Evolutionary conservation across 345 rosid genomes (phyloP).

Genomic region (Populus deltoides): DNA sequence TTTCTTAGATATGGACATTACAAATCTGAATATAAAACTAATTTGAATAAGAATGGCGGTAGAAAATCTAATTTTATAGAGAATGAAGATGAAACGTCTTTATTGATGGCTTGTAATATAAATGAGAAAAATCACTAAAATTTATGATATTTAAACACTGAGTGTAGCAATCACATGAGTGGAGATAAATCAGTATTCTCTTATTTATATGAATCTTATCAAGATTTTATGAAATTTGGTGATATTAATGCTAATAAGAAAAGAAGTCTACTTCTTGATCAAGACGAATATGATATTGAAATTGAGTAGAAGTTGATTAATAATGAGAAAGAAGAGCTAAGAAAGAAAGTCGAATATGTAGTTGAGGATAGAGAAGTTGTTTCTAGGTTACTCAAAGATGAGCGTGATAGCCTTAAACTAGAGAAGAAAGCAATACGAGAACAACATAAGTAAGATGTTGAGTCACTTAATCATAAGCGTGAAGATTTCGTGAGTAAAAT

Average conservation of each 20-base stretch:
- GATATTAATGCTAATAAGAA: too few relatives aligned
- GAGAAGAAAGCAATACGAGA: too few relatives aligned
- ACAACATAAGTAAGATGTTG: too few relatives aligned
- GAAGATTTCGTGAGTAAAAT: too few relatives aligned
- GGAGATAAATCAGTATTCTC: neutral
- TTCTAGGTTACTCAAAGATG: too few relatives aligned
- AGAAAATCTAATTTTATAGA: neutral
- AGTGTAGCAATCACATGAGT: neutral
- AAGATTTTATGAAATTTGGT: neutral
- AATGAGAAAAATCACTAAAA: accelerated
- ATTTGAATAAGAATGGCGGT: neutral
- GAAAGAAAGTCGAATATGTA: accelerated
- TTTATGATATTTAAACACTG: neutral
- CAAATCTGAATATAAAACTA: neutral
- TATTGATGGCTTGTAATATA: neutral
- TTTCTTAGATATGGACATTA: conserved; percentile 5
- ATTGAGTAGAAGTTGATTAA: too few relatives aligned
- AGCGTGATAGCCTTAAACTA: too few relatives aligned
- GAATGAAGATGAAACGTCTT: neutral
- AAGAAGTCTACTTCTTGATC: accelerated
- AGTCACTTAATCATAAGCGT: too few relatives aligned
- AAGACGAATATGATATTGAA: too few relatives aligned
- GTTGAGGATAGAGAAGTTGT: too few relatives aligned
- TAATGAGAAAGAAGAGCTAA: too few relatives aligned
- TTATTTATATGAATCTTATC: accelerated